Percentiles rank a stretch among this genome's conserved stretches.
phyloP scores from a whole-genome alignment of 768 basidiomycete species.

The Pholiota microspora region DNA sequence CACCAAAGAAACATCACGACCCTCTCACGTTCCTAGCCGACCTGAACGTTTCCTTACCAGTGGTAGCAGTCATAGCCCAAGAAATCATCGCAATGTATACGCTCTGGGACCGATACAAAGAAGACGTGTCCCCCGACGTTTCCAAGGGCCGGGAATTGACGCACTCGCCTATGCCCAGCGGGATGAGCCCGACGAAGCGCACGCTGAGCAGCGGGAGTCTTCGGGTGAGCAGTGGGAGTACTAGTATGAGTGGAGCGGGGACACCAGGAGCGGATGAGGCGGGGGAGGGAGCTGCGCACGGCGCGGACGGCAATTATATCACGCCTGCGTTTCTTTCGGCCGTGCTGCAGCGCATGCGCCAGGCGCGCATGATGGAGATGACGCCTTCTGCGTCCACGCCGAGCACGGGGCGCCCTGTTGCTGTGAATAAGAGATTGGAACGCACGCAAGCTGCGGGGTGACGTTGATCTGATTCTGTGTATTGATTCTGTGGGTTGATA shows the following conservation, averaged over 20 bases:
- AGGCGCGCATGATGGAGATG: conserved; percentile 56
- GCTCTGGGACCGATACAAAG: conserved; percentile 83
- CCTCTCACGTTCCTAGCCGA: conserved; percentile 80
- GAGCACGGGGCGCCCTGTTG: conserved; percentile 43
- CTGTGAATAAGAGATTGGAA: conserved; percentile 73
- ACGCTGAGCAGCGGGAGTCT: conserved; percentile 21
- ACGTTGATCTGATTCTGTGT: no score
- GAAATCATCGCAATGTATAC: conserved; percentile 90
- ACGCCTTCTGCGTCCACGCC: conserved; percentile 37
- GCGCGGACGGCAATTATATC: conserved; percentile 34
- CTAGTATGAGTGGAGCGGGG: conserved; percentile 17
- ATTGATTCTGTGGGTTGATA: no score
- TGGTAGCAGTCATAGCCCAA: conserved; percentile 82
- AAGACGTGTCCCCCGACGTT: conserved; percentile 48
- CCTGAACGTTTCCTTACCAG: conserved; percentile 80
- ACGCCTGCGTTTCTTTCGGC: conserved; percentile 59
- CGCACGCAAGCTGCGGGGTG: conserved; percentile 64
- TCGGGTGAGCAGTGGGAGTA: conserved; percentile 11
- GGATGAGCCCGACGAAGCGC: conserved; percentile 25
- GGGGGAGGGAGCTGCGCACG: conserved; percentile 7
- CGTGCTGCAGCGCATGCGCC: conserved; percentile 66
- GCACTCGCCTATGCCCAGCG: conserved; percentile 26
- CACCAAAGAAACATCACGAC: conserved; percentile 53
- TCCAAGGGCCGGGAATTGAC: conserved; percentile 23
- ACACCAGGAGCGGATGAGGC: conserved; percentile 26